These are phyloP conservation scores for Cadophora sp. DNA, from an alignment of 2,329 filamentous ascomycete species.

Conservation along the genomic window DNA sequence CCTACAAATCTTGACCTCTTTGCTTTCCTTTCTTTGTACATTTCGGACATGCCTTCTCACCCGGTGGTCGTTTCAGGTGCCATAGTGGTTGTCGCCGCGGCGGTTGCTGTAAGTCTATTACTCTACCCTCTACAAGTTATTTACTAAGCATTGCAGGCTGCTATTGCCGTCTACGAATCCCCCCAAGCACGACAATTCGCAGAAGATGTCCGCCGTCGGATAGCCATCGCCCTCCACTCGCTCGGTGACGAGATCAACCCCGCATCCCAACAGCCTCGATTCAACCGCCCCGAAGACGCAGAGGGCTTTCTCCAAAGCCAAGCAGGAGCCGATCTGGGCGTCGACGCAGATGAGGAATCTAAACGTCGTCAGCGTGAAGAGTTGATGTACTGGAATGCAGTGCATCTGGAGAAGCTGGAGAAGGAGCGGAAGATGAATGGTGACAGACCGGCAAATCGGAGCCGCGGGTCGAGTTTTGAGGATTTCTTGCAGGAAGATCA, in stretches of 20 bases:
- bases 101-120: conserved; percentile 42
- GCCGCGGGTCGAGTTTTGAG: conserved; percentile 54
- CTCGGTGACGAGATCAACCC: conserved; percentile 62
- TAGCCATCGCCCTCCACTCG: conserved; percentile 65
- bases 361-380: conserved; percentile 68
- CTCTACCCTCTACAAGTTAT: neutral
- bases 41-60: conserved; percentile 42
- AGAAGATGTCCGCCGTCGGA: conserved; percentile 65
- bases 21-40: conserved; percentile 23
- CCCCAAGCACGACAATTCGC: conserved; percentile 68
- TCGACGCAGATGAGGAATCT: conserved; percentile 69
- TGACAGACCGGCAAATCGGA: conserved; percentile 41
- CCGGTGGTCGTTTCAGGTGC: conserved; percentile 44
- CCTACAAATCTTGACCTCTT: neutral
- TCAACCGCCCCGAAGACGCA: conserved; percentile 71
- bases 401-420: conserved; percentile 58
- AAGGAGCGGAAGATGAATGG: conserved; percentile 42
- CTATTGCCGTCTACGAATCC: conserved; percentile 62
- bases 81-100: conserved; percentile 44
- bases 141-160: conserved; percentile 38
- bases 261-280: conserved; percentile 54
- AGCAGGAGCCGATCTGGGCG: conserved; percentile 51
- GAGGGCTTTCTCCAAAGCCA: conserved; percentile 65
- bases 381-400: conserved; percentile 69
- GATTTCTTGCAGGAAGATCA: conserved; percentile 62